These are phyloP conservation scores for Castanea mollissima DNA, from an alignment of 306 rosid species.

Conservation along the genomic window DNA sequence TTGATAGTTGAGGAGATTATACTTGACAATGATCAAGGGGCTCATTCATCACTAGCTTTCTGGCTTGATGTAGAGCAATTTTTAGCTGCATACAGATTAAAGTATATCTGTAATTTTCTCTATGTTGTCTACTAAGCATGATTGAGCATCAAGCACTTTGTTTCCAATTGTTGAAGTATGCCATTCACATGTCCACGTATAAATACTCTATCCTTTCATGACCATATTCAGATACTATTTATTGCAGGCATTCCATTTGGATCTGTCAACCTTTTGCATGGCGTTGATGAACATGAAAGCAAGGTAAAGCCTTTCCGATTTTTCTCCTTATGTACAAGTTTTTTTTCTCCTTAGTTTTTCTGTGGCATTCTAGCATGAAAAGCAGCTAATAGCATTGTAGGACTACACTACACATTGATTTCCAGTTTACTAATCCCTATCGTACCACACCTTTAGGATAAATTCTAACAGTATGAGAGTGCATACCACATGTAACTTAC, in stretches of 20 bases:
- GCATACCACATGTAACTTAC: neutral
- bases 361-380: constrained; percentile 1
- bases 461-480: neutral
- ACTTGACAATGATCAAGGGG: neutral
- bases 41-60: neutral
- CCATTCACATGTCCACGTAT: neutral
- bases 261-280: constrained; percentile 89
- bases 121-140: neutral
- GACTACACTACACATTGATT: neutral
- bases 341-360: constrained; percentile 19
- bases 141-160: neutral
- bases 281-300: constrained; percentile 98
- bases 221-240: constrained; percentile 8
- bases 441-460: neutral
- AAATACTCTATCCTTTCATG: constrained; percentile 20
- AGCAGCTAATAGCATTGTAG: constrained; percentile 14
- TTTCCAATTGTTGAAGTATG: neutral
- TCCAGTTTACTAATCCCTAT: neutral
- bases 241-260: constrained; percentile 96
- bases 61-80: constrained; percentile 19
- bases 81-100: neutral
- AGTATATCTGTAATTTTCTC: neutral
- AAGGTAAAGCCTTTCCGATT: constrained; percentile 55
- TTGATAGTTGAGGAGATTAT: neutral
- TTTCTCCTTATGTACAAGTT: constrained; percentile 32